Base-by-base conservation (phyloP, 2,329 filamentous ascomycete genomes). In the Neofusicoccum parvum region DNA sequence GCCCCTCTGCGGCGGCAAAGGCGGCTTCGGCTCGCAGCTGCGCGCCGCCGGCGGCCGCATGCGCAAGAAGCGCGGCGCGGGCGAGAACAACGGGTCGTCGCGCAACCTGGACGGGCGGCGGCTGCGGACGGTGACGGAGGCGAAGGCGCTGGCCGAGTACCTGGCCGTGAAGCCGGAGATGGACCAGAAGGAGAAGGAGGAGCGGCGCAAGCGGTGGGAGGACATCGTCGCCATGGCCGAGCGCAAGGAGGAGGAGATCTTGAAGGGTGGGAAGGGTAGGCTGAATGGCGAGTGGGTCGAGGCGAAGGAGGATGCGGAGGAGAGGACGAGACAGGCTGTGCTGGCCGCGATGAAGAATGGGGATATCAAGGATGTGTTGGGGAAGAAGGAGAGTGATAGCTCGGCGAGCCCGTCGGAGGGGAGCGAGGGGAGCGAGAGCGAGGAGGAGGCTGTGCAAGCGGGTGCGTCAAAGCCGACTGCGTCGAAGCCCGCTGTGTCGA, bases 21-120 rank as follows among this genome's bases (percentile, higher is more conserved):
- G 95, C 78, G 95, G 95, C 73, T 99, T 99, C 76, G 95, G 95
- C 63, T 98, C 94, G 1, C 96, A 99, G 78, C 88, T 99, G 43
- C 92, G 96, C 74, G 95, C 96, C 0, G 95, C 95, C 3, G 95
- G 96, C 75, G 95, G 96, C 46, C 94, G 96, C 81, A 99, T 99
- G 95, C 88, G 89, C 71, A 96, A 96, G 82, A 95, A 94, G 84
- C 90, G 90, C 73, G 90, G 90, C 65, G 88, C 91, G 71, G 89
- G 88, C 62, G 92, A 96, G 43, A 89, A 92, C 68, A 94, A 96
- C 73, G 94, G 89, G 27, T 97, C 94, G 2, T 97, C 92, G 74
- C 88, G 95, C 69, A 99, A 98, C 70, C 84, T 99, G 1, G 95
- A 98, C 73, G 95, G 95, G 0, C 88, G 95, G 23, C 87, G 95